Base-by-base conservation (phyloP, 768 basidiomycete species). In the Termitomyces sp. region DNA sequence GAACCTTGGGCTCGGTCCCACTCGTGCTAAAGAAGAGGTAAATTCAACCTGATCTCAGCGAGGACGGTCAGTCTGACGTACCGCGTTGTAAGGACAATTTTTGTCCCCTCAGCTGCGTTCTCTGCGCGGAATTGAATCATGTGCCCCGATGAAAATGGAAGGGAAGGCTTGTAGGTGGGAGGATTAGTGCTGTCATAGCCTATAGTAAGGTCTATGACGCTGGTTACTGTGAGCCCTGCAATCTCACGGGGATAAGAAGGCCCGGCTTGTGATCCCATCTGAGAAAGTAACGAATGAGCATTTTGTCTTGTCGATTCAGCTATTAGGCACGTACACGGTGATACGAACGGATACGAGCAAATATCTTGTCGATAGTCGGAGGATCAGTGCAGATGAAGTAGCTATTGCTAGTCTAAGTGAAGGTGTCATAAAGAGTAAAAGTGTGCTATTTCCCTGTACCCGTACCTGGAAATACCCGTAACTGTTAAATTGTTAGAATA, bases 1-100 rank as follows among this genome's bases (percentile, higher is more conserved):
- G 40, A 21, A 56, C 90, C 83, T 95, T 95, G 0, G 92, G 92
- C 64, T 95, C 92, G 14, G 93, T 95, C 19, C 93, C 93, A 62
- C 90, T 92, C 29, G 92, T 95, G 53, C 92, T 59, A 14, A 11
- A 40, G 25, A 51, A 40, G 50, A 53, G n/a, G 14, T 42, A 37
- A 7, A 35, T 32, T 62, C 3, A 52, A 37, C n/a, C n/a, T 42
- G 1, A 37, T 53, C 10, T 31, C 41, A 25, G 12, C 29, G 25
- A 32, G 31, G 43, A 46, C 14, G 12, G 17, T 5, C 21, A 45
- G 21, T 31, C 16, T 19, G 14, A 66, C 74, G 8, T 68, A 89
- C 89, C 90, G 77, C 35, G 82, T 79, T 0, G 93, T 95, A 50
- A 94, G 72, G 1, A 83, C 81, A 42, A 93, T 77, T 59, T 71